These are phyloP conservation scores for Daldinia sp. DNA, from an alignment of 2,329 filamentous ascomycete species.

Conservation along the genomic window DNA sequence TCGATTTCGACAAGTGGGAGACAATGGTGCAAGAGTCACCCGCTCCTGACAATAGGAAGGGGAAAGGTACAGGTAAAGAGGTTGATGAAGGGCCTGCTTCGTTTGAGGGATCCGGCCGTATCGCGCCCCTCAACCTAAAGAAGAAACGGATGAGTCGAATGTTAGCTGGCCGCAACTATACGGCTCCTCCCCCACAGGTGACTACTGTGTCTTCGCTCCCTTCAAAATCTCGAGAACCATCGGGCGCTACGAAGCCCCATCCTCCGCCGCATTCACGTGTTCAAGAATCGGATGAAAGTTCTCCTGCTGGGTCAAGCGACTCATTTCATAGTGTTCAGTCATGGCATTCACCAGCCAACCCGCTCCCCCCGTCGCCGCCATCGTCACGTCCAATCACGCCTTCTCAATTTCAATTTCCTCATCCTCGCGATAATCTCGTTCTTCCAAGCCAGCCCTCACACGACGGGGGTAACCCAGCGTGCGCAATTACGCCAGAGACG, in stretches of 20 bases:
- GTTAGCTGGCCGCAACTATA: constrained; percentile 48
- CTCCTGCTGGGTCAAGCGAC: constrained; percentile 57
- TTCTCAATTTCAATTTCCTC: constrained; percentile 47
- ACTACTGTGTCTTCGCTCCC: constrained; percentile 54
- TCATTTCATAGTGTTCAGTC: constrained; percentile 65
- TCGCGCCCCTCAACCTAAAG: constrained; percentile 41
- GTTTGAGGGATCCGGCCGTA: constrained; percentile 44
- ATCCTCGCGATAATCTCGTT: constrained; percentile 52
- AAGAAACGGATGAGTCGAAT: constrained; percentile 44
- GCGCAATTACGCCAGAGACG: constrained; percentile 47
- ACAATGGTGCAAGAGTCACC: background rate
- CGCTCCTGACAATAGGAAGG: constrained; percentile 1
- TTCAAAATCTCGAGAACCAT: constrained; percentile 42
- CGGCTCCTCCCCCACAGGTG: constrained; percentile 53
- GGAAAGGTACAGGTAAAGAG: constrained; percentile 15
- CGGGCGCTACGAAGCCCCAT: constrained; percentile 29
- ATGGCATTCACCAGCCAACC: constrained; percentile 57
- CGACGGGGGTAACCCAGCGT: constrained; percentile 47
- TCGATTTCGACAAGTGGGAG: background rate
- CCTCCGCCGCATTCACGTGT: constrained; percentile 32
- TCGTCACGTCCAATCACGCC: constrained; percentile 52
- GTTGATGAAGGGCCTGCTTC: constrained; percentile 36
- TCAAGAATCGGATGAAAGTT: constrained; percentile 48
- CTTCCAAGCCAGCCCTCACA: constrained; percentile 46
- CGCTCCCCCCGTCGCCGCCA: constrained; percentile 56